phyloP scores from a whole-genome alignment of 768 basidiomycete genomes.

The Mycena vulgaris region DNA sequence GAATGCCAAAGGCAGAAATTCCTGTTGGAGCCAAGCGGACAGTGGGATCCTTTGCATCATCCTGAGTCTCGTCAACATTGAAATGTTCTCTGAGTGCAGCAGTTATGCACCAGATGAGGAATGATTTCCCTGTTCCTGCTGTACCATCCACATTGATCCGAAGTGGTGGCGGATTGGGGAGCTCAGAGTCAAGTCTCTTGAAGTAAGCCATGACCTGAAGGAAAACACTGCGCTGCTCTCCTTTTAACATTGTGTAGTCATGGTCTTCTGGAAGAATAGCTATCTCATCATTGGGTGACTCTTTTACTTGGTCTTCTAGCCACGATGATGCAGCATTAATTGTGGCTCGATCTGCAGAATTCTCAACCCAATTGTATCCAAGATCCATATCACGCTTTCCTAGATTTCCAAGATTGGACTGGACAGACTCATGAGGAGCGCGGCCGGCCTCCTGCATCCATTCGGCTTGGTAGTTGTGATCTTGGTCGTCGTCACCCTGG shows the following conservation, averaged over 20 bases:
- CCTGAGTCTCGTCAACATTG: slow-evolving; percentile 1
- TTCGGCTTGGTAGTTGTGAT: slow-evolving; percentile 35
- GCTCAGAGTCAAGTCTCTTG: slow-evolving; percentile 19
- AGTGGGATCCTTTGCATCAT: slow-evolving; percentile 39
- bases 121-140: slow-evolving; percentile 48
- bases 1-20: slow-evolving; percentile 45
- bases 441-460: slow-evolving; percentile 43
- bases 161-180: slow-evolving; percentile 22
- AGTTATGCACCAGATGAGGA: slow-evolving; percentile 44
- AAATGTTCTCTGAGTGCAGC: slow-evolving; percentile 37
- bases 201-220: slow-evolving; percentile 37
- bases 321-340: slow-evolving; percentile 33
- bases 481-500: slow-evolving; percentile 17
- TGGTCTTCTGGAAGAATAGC: slow-evolving; percentile 32
- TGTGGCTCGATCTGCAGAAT: slow-evolving; percentile 24
- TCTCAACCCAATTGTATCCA: slow-evolving; percentile 42
- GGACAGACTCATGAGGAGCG: slow-evolving; percentile 35
- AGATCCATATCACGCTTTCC: slow-evolving; percentile 41
- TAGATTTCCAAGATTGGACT: slow-evolving; percentile 32
- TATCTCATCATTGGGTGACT: slow-evolving; percentile 42
- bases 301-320: slow-evolving; percentile 39
- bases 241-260: slow-evolving; percentile 27
- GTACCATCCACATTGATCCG: slow-evolving; percentile 47
- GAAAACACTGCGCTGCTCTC: slow-evolving; percentile 29
- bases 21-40: slow-evolving; percentile 44